phyloP scores from a whole-genome alignment of 2,329 filamentous ascomycete species.

The Colletotrichum filicis region DNA sequence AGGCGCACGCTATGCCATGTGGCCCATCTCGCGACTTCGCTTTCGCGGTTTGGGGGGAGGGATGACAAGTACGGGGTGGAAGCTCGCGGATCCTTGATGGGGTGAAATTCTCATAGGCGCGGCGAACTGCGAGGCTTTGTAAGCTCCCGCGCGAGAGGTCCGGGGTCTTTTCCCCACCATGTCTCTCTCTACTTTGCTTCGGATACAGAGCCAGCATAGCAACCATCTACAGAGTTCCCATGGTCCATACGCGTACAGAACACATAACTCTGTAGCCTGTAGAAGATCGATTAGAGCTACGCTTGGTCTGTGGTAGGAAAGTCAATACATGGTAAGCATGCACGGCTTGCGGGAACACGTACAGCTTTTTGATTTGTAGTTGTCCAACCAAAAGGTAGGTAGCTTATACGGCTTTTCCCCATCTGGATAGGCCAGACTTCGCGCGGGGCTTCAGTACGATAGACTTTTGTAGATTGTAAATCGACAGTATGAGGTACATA shows the following conservation, averaged over 20 bases:
- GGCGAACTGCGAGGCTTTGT: constrained; percentile 2
- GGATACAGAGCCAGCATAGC: not conserved
- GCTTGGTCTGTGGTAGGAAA: not conserved
- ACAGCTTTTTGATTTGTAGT: not conserved
- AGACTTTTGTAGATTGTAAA: not conserved
- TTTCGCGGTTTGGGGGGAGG: not conserved
- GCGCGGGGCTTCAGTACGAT: not conserved
- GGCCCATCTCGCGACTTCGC: too few species aligned
- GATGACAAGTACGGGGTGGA: not conserved
- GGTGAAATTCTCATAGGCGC: not conserved
- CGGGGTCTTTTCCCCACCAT: not conserved
- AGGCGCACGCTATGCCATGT: too few species aligned
- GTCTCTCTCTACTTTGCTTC: not conserved
- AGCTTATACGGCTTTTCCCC: too few species aligned
- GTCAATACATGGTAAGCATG: not conserved
- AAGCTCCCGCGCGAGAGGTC: constrained; percentile 5
- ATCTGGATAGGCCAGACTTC: too few species aligned
- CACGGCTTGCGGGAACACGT: not conserved
- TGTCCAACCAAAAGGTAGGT: not conserved
- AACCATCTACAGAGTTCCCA: too few species aligned
- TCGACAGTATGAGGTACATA: not conserved
- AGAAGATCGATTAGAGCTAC: not conserved
- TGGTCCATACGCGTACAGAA: too few species aligned
- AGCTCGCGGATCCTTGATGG: constrained; percentile 11
- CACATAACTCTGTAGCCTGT: too few species aligned